Percentiles rank a stretch among this genome's conserved stretches.
phyloP scores from a whole-genome alignment of 768 basidiomycete genomes.

The Dacryopinax spathularia region DNA sequence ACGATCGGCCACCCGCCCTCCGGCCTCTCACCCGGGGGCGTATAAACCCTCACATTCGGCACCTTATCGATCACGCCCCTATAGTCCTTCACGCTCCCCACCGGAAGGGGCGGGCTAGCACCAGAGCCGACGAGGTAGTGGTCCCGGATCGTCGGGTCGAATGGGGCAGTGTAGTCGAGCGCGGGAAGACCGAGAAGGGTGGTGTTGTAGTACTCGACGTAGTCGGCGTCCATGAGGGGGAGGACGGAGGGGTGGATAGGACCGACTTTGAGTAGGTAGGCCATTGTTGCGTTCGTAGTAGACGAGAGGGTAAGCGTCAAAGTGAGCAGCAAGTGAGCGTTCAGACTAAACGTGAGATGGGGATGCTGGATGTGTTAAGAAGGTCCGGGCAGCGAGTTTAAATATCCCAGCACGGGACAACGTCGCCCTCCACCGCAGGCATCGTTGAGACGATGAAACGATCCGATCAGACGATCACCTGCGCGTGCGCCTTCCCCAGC shows the following conservation, averaged over 20 bases:
- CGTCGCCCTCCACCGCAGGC: too few relatives aligned
- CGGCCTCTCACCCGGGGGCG: slow-evolving; percentile 40
- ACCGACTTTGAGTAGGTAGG: background rate
- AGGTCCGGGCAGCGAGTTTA: too few relatives aligned
- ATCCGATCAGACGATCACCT: too few relatives aligned
- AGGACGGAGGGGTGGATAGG: slow-evolving; percentile 50
- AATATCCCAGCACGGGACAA: too few relatives aligned
- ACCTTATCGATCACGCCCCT: slow-evolving; percentile 26
- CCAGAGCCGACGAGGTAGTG: slow-evolving; percentile 32
- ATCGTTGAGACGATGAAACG: too few relatives aligned
- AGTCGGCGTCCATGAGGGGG: slow-evolving; percentile 48
- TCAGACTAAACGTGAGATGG: background rate
- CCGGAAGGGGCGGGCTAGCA: slow-evolving; percentile 39
- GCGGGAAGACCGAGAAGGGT: slow-evolving; percentile 29
- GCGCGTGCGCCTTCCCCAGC: too few relatives aligned
- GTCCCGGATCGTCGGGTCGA: slow-evolving; percentile 42
- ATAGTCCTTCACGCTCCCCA: slow-evolving; percentile 26
- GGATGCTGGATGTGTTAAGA: background rate
- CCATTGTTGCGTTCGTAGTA: slow-evolving; percentile 1
- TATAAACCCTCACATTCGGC: slow-evolving; percentile 40
- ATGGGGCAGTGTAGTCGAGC: slow-evolving; percentile 38
- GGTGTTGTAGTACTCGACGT: slow-evolving; percentile 45
- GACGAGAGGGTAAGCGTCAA: background rate
- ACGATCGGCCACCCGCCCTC: slow-evolving; percentile 53
- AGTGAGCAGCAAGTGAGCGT: background rate